Base-by-base conservation (phyloP, 2,329 filamentous ascomycete species). In the Paraconiothyrium sp. region DNA sequence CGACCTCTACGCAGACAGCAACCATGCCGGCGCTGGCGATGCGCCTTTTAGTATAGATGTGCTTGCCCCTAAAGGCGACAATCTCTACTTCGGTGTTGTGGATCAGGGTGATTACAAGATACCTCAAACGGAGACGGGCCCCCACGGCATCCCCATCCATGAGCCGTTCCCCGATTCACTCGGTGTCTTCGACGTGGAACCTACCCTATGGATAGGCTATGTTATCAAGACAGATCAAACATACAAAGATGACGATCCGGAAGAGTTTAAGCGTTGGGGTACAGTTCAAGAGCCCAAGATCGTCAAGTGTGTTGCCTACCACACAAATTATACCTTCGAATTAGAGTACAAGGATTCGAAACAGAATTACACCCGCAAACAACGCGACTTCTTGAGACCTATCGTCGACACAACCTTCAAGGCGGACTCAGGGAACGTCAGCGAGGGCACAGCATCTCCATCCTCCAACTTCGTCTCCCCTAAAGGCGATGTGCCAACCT, bases 141-240 rank as follows among this genome's bases (percentile, higher is more conserved):
- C 69, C 16, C 48, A 69, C 32, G 75, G 73, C 0, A 56, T 69
- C 22, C 75, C 76, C 11, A 56, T 60, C 1, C 41, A 67, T 6
- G 37, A 58, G 10, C 66, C 72, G 11, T 76, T 71, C 43, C 71
- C 73, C n/a, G 65, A 61, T 1, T 64, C 62, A 1, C 59, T 78
- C 9, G 77, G 77, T 10, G 72, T 74, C 0, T 75, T 79, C 57
- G 59, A 74, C 51, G 67, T 69, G 8, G 77, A 79, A 46, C 77
- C 77, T 16, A 64, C 71, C 2, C 63, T 79, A 0, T 79, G 77
- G 76, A 73, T 79, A 44, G 76, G 77, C 10, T 75, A 78, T 41
- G 61, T 72, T 1, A 69, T 75, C 46, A 73, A 77, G 8, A 77
- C 76, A 0, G 60, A 59, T 1, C 56, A 62, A 22, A 66, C 68